phyloP scores from a whole-genome alignment of 2,329 filamentous ascomycete species.

The Cladophialophora psammophila region DNA sequence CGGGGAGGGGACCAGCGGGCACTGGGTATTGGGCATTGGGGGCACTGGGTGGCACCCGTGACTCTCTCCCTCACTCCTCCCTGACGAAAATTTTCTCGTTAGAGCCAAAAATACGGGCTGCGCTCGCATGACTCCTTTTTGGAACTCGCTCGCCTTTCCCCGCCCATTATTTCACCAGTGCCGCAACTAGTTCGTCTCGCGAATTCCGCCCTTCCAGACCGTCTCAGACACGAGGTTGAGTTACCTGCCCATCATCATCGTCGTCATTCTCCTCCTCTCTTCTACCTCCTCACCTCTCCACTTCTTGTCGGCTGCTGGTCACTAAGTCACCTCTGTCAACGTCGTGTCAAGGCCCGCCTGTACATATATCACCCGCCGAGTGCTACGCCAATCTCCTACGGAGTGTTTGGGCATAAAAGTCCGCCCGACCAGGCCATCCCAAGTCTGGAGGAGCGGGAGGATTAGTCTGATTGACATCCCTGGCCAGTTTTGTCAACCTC shows the following conservation, averaged over 20 bases:
- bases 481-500: conserved; percentile 6
- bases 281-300: neutral
- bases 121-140: neutral
- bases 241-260: neutral
- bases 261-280: neutral
- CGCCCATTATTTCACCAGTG: conserved; percentile 4
- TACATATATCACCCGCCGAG: neutral
- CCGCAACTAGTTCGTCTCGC: neutral
- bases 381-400: neutral
- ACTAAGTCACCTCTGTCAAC: neutral
- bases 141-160: neutral
- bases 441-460: neutral
- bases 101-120: neutral
- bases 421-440: conserved; percentile 1
- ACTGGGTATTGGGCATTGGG: neutral
- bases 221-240: conserved; percentile 3
- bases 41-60: neutral
- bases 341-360: neutral
- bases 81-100: neutral
- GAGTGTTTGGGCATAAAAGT: neutral
- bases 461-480: neutral
- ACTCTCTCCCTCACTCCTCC: neutral
- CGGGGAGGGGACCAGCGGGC: neutral
- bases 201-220: neutral
- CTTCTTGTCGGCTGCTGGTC: neutral